phyloP scores from a whole-genome alignment of 2,329 filamentous ascomycete genomes.

The Calonectria naviculata region DNA sequence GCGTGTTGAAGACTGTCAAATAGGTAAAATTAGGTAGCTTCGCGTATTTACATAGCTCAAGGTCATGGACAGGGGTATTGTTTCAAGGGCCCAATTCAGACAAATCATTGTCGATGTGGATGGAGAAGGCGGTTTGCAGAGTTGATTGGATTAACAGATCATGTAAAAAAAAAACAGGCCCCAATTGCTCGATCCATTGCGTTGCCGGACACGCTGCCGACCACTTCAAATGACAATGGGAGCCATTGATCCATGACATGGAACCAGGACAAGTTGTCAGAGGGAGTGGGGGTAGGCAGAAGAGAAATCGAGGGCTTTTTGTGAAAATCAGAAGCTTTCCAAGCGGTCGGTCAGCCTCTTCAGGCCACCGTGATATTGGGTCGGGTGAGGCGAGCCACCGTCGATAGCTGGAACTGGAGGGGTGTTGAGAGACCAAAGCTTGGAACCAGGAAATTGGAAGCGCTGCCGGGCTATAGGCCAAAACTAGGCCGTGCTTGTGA shows the following conservation, averaged over 20 bases:
- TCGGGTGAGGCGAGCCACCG: conserved; percentile 24
- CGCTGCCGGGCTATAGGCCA: neutral
- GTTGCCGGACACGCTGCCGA: neutral
- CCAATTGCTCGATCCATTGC: neutral
- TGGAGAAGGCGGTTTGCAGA: neutral
- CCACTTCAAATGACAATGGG: conserved; percentile 3
- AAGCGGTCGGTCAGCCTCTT: conserved; percentile 28
- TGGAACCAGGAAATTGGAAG: conserved; percentile 17
- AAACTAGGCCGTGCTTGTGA: neutral
- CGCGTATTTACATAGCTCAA: conserved; percentile 5
- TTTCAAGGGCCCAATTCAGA: neutral
- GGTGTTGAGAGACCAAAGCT: neutral
- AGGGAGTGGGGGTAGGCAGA: neutral
- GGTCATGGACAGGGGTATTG: neutral
- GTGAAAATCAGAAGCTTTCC: conserved; percentile 22
- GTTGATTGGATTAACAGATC: neutral
- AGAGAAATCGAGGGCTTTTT: neutral
- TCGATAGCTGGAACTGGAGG: conserved; percentile 2
- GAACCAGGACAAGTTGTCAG: conserved; percentile 20
- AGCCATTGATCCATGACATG: conserved; percentile 29
- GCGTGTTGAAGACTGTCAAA: neutral
- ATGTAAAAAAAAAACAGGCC: neutral
- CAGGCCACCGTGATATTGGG: conserved; percentile 30
- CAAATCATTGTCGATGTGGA: neutral
- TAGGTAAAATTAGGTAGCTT: neutral